Percentiles rank a stretch among this genome's conserved stretches.
phyloP scores from a whole-genome alignment of 371 early-diverging fungal genomes.

The Mortierella sp. region DNA sequence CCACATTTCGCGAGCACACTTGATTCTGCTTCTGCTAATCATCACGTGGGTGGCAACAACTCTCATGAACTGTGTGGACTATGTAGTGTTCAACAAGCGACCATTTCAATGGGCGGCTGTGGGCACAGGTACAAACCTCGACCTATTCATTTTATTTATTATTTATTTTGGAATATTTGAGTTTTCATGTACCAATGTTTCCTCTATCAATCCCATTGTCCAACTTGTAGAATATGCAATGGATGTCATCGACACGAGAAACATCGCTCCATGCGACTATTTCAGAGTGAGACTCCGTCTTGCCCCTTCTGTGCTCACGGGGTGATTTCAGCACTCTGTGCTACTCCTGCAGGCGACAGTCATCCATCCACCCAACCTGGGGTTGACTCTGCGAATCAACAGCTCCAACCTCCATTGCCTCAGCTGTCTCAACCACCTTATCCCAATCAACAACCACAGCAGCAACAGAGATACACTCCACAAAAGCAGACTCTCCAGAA shows the following conservation, averaged over 20 bases:
- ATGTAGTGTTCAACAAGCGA: slow-evolving; percentile 34
- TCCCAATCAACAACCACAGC: slow-evolving; percentile 16
- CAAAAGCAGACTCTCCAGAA: slow-evolving; percentile 1
- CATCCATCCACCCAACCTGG: not conserved
- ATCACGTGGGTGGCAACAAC: not conserved
- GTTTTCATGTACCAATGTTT: too few relatives aligned
- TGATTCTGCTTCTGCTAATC: not conserved
- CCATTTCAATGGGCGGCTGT: slow-evolving; percentile 25
- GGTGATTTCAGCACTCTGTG: not conserved
- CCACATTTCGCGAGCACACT: slow-evolving; percentile 2
- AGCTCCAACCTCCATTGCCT: slow-evolving; percentile 1
- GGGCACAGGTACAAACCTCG: slow-evolving; percentile 36
- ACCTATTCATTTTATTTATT: not conserved
- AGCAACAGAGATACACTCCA: slow-evolving; percentile 10
- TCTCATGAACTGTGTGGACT: slow-evolving; percentile 27
- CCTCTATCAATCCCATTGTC: not conserved
- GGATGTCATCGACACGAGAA: slow-evolving; percentile 46
- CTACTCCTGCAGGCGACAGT: not conserved
- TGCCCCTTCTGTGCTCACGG: slow-evolving; percentile 46
- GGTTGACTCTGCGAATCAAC: not conserved
- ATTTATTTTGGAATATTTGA: too few relatives aligned
- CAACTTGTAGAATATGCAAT: slow-evolving; percentile 29
- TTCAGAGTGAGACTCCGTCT: slow-evolving; percentile 21
- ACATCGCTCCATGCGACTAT: slow-evolving; percentile 32
- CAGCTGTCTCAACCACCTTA: slow-evolving; percentile 3